phyloP scores from a whole-genome alignment of 805 yeast genomes.

The Blastobotrys americana region DNA sequence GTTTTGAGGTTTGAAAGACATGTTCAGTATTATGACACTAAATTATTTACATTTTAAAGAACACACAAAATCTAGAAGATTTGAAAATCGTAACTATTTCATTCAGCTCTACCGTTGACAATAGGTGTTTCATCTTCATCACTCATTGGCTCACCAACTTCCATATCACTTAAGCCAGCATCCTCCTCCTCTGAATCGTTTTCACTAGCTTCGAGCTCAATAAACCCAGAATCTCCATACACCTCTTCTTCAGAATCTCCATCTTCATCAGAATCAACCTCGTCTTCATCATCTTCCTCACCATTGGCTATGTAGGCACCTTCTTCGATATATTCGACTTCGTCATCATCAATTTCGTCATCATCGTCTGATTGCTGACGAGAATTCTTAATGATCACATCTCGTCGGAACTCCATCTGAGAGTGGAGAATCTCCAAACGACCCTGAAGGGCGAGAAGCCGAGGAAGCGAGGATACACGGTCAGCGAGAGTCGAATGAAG shows the following conservation, averaged over 20 bases:
- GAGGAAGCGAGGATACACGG: slow-evolving; percentile 53
- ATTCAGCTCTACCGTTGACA: too few relatives aligned
- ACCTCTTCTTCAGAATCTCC: slow-evolving; percentile 34
- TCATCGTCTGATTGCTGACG: slow-evolving; percentile 33
- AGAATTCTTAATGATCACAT: slow-evolving; percentile 28
- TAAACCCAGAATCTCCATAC: slow-evolving; percentile 39
- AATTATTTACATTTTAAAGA: too few relatives aligned
- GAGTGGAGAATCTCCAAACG: slow-evolving; percentile 67
- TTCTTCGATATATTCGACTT: slow-evolving; percentile 33
- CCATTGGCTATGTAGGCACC: slow-evolving; percentile 40
- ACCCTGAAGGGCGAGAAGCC: slow-evolving; percentile 76
- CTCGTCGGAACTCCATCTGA: slow-evolving; percentile 64
- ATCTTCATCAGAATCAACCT: slow-evolving; percentile 24
- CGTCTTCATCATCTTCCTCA: slow-evolving; percentile 38
- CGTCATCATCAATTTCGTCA: slow-evolving; percentile 28
- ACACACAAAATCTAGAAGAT: too few relatives aligned
- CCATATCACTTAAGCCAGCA: slow-evolving; percentile 24
- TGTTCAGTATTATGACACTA: too few relatives aligned
- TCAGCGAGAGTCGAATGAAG: slow-evolving; percentile 51
- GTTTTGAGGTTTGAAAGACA: too few relatives aligned
- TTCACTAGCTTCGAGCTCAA: slow-evolving; percentile 31
- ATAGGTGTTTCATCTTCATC: slow-evolving; percentile 28
- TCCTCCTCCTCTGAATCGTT: slow-evolving; percentile 32
- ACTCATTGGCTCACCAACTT: slow-evolving; percentile 24
- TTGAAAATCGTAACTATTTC: too few relatives aligned